Evolutionary conservation across 176 grass and related monocot species (phyloP), one percentile per base, ranked within the genome.

Genomic region (Aegilops bicornis): DNA sequence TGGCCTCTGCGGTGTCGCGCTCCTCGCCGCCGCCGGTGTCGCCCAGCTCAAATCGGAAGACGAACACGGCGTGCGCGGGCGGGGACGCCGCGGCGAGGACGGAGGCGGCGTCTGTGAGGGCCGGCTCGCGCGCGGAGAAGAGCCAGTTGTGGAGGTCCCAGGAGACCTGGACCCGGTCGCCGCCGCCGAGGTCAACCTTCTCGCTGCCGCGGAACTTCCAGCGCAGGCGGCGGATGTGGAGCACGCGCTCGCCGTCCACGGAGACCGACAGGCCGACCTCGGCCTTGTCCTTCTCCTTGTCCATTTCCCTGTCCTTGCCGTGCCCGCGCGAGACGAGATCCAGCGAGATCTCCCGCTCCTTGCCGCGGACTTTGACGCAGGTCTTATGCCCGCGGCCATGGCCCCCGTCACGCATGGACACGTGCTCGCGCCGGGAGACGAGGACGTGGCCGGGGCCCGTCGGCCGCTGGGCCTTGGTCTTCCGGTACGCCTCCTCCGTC

Each of bases 141-240:
- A 98, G 86, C 96, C 96, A 98, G 78, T 95, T 90, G 69, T 98
- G 90, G 35, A 98, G 84, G 84, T 98, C 91, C 96, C 96, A 98
- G 10, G 96, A 95, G 82, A 98, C 79, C 52, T 85, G 96, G 48
- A 96, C 91, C 13, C 70, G 83, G 64, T 85, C 75, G 48, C 90
- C 91, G 42, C 88, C 83, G 68, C 91, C 90, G 72, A 93, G 82
- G 45, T 95, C 90, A 15, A 98, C 86, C 88, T 67, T 95, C 74
- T 98, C 93, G 50, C 88, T 91, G 39, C 96, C 96, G 17, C 96
- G 89, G 84, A 98, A 98, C 87, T 96, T 98, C 96, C 96, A 96
- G 32, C 91, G 90, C 77, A 98, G 74, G 64, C 92, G 91, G 11
- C 90, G 91, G 43, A 96, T 79, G 74, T 92, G 93, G 74, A 96